Base-by-base conservation (phyloP, 2,329 filamentous ascomycete genomes). In the Fusarium sp. region DNA sequence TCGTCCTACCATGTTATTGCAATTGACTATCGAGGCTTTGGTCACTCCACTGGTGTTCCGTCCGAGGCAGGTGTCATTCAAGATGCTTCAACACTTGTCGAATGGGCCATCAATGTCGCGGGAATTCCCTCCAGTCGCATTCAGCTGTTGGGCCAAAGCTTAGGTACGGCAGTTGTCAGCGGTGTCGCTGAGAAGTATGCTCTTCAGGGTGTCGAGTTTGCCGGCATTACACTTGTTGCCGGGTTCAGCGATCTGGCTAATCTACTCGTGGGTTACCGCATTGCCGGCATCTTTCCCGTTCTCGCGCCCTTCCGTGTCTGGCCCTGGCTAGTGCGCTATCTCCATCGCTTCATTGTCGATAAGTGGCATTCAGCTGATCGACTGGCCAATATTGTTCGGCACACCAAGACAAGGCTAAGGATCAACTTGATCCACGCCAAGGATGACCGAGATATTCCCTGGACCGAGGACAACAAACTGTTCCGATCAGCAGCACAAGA, bases 21-120 rank as follows among this genome's bases (percentile, higher is more conserved):
- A 43, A 91, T 98, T 77, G 95, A 98, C 85, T 98, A 98, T 83
- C 93, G 95, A 20, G 95, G 95, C 8, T 98, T 94, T 77, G 95
- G 95, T 1, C 88, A 90, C 43, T 97, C 94, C 10, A 94, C 92
- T 0, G 95, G 96, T n/a, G 85, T 83, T 5, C 96, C 96, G 0
- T 92, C 92, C 0, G 96, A 98, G 84, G 84, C 88, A 39, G 96
- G 96, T 0, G 84, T 98, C 9, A 94, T 97, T 65, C 90, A 89
- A 6, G 96, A 98, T 80, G 94, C 92, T 18, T 86, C 93, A 5
- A 87, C 94, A 0, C 84, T 94, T 4, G 86, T 97, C 4, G 88
- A 95, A 69, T 97, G 93, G 85, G 90, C 93, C 11, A 86, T 95
- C 41, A 84, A 89, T 22, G 85, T 88, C 1, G 90, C 92, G 16